Percentiles rank a stretch among this genome's conserved stretches.
Evolutionary conservation across 768 basidiomycete genomes (phyloP).

Genomic region (Sarcomyxa edulis): DNA sequence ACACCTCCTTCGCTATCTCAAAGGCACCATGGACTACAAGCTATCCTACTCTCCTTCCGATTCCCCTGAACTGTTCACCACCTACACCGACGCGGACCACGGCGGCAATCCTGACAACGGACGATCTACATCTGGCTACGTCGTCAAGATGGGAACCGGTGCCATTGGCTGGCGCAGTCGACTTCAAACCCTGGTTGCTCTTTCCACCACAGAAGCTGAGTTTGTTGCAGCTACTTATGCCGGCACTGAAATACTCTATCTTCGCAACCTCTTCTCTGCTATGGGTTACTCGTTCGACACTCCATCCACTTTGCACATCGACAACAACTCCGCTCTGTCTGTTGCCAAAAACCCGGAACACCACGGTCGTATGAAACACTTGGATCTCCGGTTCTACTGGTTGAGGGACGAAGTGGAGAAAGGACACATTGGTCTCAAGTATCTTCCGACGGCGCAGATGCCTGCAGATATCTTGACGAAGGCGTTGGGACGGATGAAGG

Average conservation of each 20-base stretch:
- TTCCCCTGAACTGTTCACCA: constrained; percentile 9
- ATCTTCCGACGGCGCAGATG: constrained; percentile 14
- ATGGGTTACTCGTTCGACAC: constrained; percentile 12
- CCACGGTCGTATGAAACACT: constrained; percentile 24
- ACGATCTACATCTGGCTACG: constrained; percentile 30
- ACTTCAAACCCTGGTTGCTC: constrained; percentile 31
- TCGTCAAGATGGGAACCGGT: constrained; percentile 27
- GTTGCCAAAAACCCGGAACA: constrained; percentile 31
- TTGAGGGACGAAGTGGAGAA: constrained; percentile 15
- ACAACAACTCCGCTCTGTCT: constrained; percentile 29
- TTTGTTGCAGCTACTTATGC: constrained; percentile 28
- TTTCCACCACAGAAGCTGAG: constrained; percentile 32
- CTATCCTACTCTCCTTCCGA: constrained; percentile 14
- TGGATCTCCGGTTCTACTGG: constrained; percentile 20
- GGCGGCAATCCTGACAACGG: constrained; percentile 23
- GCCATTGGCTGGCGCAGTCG: constrained; percentile 31
- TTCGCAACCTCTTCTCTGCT: constrained; percentile 23
- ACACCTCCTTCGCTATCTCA: constrained; percentile 28
- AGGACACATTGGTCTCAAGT: constrained; percentile 7
- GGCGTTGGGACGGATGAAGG: constrained; percentile 12
- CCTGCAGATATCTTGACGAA: constrained; percentile 19
- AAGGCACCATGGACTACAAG: constrained; percentile 22
- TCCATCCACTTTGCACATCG: constrained; percentile 22
- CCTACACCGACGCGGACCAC: constrained; percentile 22
- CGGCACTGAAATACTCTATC: constrained; percentile 22